phyloP scores from a whole-genome alignment of 768 basidiomycete species.

The Rhizopogon rudus region DNA sequence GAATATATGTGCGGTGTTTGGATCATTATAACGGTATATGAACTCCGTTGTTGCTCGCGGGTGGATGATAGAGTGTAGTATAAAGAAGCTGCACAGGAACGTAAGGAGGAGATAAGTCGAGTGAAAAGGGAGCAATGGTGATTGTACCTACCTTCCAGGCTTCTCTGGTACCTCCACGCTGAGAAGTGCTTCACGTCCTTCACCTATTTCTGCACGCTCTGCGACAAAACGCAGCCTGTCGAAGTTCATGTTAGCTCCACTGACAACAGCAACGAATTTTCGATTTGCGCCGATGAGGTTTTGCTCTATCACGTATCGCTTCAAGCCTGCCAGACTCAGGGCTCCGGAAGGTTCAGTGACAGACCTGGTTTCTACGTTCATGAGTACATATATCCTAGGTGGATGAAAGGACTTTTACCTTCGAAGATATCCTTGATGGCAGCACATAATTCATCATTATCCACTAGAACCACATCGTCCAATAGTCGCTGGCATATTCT shows the following conservation, averaged over 20 bases:
- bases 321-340: slow-evolving; percentile 86
- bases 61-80: slow-evolving; percentile 81
- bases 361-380: slow-evolving; percentile 71
- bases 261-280: slow-evolving; percentile 87
- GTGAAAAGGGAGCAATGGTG: not conserved
- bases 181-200: slow-evolving; percentile 89
- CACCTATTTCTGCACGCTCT: slow-evolving; percentile 95
- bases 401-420: slow-evolving; percentile 43
- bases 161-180: slow-evolving; percentile 93
- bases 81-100: slow-evolving; percentile 62
- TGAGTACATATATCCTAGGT: slow-evolving; percentile 22
- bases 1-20: slow-evolving; percentile 77
- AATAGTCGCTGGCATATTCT: slow-evolving; percentile 83
- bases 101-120: not conserved
- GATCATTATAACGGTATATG: slow-evolving; percentile 81
- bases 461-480: slow-evolving; percentile 77
- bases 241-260: slow-evolving; percentile 99
- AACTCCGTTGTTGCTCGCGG: slow-evolving; percentile 95
- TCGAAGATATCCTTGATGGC: slow-evolving; percentile 99
- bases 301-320: slow-evolving; percentile 79
- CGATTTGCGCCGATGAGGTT: slow-evolving; percentile 78
- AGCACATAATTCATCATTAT: slow-evolving; percentile 97
- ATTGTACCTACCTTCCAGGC: slow-evolving; percentile 71
- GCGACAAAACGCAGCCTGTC: slow-evolving; percentile 96
- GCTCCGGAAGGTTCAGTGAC: slow-evolving; percentile 97